Conservation (phyloP, 2,329 filamentous ascomycete species). For the Fusarium redolens region DNA sequence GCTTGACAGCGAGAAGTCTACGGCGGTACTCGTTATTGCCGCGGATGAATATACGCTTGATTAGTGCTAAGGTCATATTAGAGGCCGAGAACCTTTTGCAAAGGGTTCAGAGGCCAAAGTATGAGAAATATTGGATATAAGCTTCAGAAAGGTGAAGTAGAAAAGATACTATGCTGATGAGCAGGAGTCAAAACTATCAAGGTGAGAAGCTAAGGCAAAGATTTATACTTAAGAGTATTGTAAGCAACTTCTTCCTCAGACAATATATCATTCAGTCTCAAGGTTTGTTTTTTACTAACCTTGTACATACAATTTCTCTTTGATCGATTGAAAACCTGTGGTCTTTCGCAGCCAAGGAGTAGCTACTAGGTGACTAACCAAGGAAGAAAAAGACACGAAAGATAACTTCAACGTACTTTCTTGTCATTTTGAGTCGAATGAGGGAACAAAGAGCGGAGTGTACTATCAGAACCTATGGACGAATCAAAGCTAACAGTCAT, state of each 20-base stretch:
- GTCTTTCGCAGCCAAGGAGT: not conserved
- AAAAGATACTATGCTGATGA: not conserved
- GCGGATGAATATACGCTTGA: not conserved
- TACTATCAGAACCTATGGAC: not conserved
- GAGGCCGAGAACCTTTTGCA: accelerated
- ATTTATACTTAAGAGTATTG: not conserved
- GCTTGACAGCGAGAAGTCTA: not conserved
- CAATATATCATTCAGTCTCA: not conserved
- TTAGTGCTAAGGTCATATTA: not conserved
- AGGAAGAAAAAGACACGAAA: not conserved
- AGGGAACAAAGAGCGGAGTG: not conserved
- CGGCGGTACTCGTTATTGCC: not conserved
- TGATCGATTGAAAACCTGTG: not conserved
- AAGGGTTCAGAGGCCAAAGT: accelerated
- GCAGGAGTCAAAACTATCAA: not conserved
- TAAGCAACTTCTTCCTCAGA: not conserved
- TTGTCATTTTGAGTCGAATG: not conserved
- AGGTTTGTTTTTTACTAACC: accelerated
- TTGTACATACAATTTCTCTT: not conserved
- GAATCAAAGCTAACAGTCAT: conserved; percentile 26
- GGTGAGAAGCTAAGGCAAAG: not conserved
- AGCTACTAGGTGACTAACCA: not conserved
- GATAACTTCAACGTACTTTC: not conserved
- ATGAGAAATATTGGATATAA: not conserved
- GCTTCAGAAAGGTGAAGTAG: not conserved